Evolutionary conservation across 202 grass and related monocot species (phyloP).

Genomic region (Digitaria exilis): DNA sequence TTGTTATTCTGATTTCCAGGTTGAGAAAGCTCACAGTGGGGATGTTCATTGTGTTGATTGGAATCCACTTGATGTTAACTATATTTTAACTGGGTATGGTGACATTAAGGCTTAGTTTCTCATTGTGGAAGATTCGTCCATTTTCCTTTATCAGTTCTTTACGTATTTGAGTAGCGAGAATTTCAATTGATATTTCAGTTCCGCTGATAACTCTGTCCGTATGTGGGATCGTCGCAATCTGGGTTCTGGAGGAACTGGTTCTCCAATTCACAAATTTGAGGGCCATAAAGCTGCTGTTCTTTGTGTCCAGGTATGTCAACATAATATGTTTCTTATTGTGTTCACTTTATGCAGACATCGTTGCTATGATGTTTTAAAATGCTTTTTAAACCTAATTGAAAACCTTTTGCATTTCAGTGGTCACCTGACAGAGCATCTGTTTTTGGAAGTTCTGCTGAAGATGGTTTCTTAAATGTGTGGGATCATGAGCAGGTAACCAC

Average conservation of each 20-base stretch:
- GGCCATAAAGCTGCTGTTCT: slow-evolving; percentile 88
- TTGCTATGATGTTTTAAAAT: slow-evolving; percentile 15
- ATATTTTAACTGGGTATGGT: slow-evolving; percentile 93
- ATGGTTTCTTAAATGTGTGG: slow-evolving; percentile 88
- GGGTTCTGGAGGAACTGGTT: slow-evolving; percentile 59
- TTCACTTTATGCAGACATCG: background rate
- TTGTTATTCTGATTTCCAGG: slow-evolving; percentile 51
- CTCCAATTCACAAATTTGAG: slow-evolving; percentile 79
- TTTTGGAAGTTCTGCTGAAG: slow-evolving; percentile 85
- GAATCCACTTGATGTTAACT: slow-evolving; percentile 81
- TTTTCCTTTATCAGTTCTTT: background rate
- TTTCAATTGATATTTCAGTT: slow-evolving; percentile 58
- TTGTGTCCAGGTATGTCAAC: slow-evolving; percentile 77
- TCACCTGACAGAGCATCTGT: slow-evolving; percentile 94
- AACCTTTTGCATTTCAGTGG: slow-evolving; percentile 66
- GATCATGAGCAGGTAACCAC: slow-evolving; percentile 78
- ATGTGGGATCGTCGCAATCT: slow-evolving; percentile 93
- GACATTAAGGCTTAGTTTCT: slow-evolving; percentile 21
- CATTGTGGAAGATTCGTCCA: slow-evolving; percentile 9
- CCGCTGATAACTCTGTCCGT: slow-evolving; percentile 85
- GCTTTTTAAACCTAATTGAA: slow-evolving; percentile 24
- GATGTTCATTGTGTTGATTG: slow-evolving; percentile 98
- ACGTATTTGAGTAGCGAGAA: slow-evolving; percentile 13
- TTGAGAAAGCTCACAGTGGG: slow-evolving; percentile 94
- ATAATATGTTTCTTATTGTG: slow-evolving; percentile 6